Evolutionary conservation across 352 stramenopile genomes (phyloP).

Genomic region (Thalassiosira livingstoniorum): DNA sequence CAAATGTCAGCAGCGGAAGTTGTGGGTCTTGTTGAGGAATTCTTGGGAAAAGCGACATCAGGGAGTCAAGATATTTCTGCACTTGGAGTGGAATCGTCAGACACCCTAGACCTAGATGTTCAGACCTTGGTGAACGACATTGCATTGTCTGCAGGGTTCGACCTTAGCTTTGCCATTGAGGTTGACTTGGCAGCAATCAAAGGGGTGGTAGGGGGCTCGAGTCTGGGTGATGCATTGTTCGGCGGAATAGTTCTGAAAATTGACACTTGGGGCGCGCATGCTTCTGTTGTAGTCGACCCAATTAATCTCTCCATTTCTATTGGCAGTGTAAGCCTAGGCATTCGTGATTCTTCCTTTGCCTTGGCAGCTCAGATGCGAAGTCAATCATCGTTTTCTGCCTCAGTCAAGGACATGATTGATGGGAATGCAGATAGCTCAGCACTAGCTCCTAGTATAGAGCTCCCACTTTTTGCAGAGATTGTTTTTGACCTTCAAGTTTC

Average conservation of each 20-base stretch:
- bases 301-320: slow-evolving; percentile 34
- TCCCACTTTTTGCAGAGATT: slow-evolving; percentile 47
- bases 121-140: too few species aligned
- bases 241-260: slow-evolving; percentile 24
- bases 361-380: slow-evolving; percentile 34
- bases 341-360: slow-evolving; percentile 45
- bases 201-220: too few species aligned
- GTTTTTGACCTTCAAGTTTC: slow-evolving; percentile 37
- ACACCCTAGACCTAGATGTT: too few species aligned
- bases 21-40: too few species aligned
- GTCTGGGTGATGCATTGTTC: slow-evolving; percentile 8
- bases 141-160: too few species aligned
- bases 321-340: slow-evolving; percentile 4
- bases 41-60: too few species aligned
- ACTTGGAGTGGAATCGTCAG: too few species aligned
- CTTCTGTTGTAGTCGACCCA: slow-evolving; percentile 40
- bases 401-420: slow-evolving; percentile 21
- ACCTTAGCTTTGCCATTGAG: too few species aligned
- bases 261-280: slow-evolving; percentile 8
- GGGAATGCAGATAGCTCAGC: neutral
- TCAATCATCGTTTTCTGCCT: slow-evolving; percentile 30
- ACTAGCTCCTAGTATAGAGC: slow-evolving; percentile 34
- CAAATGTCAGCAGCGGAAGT: too few species aligned
- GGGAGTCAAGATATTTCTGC: too few species aligned
- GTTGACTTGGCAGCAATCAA: too few species aligned